phyloP scores from a whole-genome alignment of 352 stramenopile genomes.

The Pythium phragmitis region DNA sequence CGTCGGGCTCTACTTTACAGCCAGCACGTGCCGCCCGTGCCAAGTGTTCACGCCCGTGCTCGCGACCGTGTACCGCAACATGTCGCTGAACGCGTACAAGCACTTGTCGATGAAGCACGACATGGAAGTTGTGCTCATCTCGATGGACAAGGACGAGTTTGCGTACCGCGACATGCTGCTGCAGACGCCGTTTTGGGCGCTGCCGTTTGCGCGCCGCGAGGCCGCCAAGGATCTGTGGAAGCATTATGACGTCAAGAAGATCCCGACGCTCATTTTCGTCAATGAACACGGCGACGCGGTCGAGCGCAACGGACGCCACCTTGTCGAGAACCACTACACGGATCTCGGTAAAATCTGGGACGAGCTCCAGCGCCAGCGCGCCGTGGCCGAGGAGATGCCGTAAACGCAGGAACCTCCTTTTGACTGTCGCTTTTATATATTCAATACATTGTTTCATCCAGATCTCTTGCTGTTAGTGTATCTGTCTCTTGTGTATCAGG shows the following conservation, averaged over 20 bases:
- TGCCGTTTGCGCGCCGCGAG: conserved; percentile 53
- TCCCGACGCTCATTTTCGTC: conserved; percentile 69
- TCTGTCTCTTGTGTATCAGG: background rate
- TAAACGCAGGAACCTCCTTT: conserved; percentile 13
- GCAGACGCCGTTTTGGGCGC: conserved; percentile 57
- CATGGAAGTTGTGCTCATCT: conserved; percentile 64
- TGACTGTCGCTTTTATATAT: conserved; percentile 1
- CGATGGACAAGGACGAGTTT: conserved; percentile 50
- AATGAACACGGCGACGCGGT: conserved; percentile 58
- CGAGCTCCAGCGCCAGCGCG: conserved; percentile 33
- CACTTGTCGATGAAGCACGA: conserved; percentile 52
- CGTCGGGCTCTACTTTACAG: conserved; percentile 67
- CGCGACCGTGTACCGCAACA: conserved; percentile 61
- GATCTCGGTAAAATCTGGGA: conserved; percentile 65
- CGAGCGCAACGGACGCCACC: conserved; percentile 57
- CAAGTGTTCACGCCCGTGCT: conserved; percentile 64
- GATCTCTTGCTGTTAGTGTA: background rate
- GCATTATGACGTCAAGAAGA: conserved; percentile 68
- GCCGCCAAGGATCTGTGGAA: conserved; percentile 59
- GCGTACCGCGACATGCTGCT: conserved; percentile 58
- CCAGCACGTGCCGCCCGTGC: conserved; percentile 55
- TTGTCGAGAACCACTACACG: conserved; percentile 63
- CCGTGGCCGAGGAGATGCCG: conserved; percentile 29
- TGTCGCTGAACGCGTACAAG: conserved; percentile 59
- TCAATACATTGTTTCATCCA: background rate